Evolutionary conservation across 2,329 filamentous ascomycete genomes (phyloP), one percentile per base, ranked within the genome.

Genomic region (Teratosphaeria zuluensis): DNA sequence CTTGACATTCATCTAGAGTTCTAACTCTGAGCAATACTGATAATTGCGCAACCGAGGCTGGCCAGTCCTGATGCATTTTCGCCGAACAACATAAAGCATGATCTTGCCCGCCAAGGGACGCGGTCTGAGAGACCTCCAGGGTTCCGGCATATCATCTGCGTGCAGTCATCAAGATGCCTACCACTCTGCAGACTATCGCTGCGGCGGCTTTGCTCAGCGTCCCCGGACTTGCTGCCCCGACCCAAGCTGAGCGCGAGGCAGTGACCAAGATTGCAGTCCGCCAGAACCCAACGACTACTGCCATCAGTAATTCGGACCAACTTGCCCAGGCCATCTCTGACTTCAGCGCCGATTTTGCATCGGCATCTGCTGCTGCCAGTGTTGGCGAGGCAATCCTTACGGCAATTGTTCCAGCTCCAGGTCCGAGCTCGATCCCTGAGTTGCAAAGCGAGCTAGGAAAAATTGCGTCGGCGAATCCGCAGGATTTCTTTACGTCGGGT

Each of bases 361-460:
- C 62, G 31, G n/a, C 64, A 35, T 38, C 51, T 19, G 63, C 63
- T 14, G 62, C 51, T 24, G 56, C 59, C 57, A 56, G 59, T 33
- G 62, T 59, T 24, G 58, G 55, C 28, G 19, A 62, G 46, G 64
- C 64, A 30, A 66, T 66, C 62, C 59, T 65, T 51, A 63, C 58
- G 38, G 58, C 62, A 53, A 65, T 66, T 32, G 64, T 66, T 16
- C 64, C 64, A 14, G 59, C 61, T 19, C 62, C 64, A 19, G 59
- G 62, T 14, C 64, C 64, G n/a, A 62, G 59, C n/a, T 54, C 60
- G 32, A 59, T 64, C 30, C 53, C 63, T 24, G 53, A 66, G 28
- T 51, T 65, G 42, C 55, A 56, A n/a, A 19, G 56, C 12, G 58
- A 63, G 42, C 42, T 65, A 6, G 56, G 63, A 38, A 61, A 60